These are phyloP conservation scores for Penicillium sp. DNA, from an alignment of 2,329 filamentous ascomycete species.

Conservation along the genomic window DNA sequence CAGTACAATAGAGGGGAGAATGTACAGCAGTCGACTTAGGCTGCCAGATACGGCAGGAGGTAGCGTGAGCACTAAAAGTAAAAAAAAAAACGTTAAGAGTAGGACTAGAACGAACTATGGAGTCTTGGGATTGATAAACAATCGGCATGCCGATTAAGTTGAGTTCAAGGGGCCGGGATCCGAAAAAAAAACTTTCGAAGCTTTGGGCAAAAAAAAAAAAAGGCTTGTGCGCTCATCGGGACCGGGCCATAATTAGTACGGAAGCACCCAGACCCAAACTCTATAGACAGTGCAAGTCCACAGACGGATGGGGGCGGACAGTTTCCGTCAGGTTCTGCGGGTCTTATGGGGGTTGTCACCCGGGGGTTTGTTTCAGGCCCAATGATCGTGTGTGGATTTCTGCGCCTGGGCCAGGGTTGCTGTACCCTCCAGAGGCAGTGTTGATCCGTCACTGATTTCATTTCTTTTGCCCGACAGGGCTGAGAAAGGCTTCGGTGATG, in stretches of 20 bases:
- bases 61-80: neutral
- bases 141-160: neutral
- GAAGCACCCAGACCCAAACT: neutral
- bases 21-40: neutral
- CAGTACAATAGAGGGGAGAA: neutral
- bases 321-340: neutral
- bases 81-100: no score
- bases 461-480: no score
- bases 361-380: neutral
- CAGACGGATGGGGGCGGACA: neutral
- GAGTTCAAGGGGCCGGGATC: neutral
- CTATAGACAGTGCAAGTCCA: neutral
- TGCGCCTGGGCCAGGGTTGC: no score
- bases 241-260: neutral
- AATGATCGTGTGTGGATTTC: neutral
- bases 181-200: no score
- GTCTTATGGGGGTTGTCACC: neutral
- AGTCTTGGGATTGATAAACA: neutral
- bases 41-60: neutral
- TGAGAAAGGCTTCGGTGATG: neutral
- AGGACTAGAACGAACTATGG: neutral
- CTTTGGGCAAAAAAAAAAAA: no score
- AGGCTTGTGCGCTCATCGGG: neutral
- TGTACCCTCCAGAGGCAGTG: no score
- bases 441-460: no score